Base-by-base conservation (phyloP, 78 protist genomes). In the Dictyostelium purpureum region DNA sequence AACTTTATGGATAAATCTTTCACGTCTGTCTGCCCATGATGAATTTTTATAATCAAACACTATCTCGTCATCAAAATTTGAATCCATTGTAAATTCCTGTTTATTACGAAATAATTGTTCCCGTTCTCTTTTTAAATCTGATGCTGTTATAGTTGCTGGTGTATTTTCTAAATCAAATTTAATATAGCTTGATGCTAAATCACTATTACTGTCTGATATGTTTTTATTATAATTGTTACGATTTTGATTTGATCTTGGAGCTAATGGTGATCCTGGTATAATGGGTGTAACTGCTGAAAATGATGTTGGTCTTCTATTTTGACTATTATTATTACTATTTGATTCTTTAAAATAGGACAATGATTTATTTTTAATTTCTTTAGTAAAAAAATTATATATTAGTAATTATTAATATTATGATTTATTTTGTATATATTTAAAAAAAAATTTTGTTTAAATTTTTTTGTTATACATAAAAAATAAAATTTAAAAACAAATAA, bases 111-210 rank as follows among this genome's bases (percentile, higher is more conserved):
- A 85, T n/a, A 56, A 74, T 61, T 85, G 76, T 47, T 70, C 81
- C 43, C 92, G 80, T 19, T 85, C 92, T n/a, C 70, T 52, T 37
- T 73, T 85, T 19, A 85, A 33, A 47, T 85, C 92, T 1, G 77
- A 54, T 14, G 80, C 82, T 26, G 92, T 85, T 26, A 85, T 49
- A 11, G 92, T 85, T 37, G 92, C 92, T 16, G 92, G 82, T 35
- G 73, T 66, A 38, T 38, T 40, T 38, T 77, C 83, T n/a, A 77
- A 49, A 16, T 54, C 69, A 76, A 51, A 52, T 24, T n/a, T n/a
- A n/a, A n/a, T n/a, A n/a, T n/a, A n/a, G n/a, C n/a, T n/a, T n/a
- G n/a, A n/a, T n/a, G 28, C 14, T 3, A 45, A 51, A 33, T 75
- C 38, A 38, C n/a, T 43, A 19, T 12, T 24, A 57, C 51, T 63